These are phyloP conservation scores for Leccinum solheimii DNA, from an alignment of 1,284 basidiomycete genomes.

Conservation along the genomic window DNA sequence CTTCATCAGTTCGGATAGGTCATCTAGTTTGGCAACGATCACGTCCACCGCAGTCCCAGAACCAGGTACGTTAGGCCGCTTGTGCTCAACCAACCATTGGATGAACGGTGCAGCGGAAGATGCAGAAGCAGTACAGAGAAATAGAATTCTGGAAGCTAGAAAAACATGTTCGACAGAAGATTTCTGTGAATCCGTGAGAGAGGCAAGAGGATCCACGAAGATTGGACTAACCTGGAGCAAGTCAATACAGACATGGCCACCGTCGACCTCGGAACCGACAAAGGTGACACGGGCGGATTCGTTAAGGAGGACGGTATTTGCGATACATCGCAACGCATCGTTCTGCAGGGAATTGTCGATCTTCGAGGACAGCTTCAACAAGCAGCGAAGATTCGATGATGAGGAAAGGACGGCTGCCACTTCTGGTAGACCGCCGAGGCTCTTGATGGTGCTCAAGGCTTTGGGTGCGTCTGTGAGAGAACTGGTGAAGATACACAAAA, in stretches of 20 bases:
- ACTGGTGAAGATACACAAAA: neutral
- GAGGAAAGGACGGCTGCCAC: constrained; percentile 67
- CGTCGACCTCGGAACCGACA: constrained; percentile 57
- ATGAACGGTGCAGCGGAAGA: constrained; percentile 48
- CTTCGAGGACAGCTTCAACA: constrained; percentile 59
- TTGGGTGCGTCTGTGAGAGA: constrained; percentile 52
- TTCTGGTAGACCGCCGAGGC: constrained; percentile 67
- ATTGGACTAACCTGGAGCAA: constrained; percentile 57
- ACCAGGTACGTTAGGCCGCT: constrained; percentile 43
- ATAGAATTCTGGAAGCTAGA: constrained; percentile 73
- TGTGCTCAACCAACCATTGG: constrained; percentile 58
- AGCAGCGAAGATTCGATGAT: constrained; percentile 50
- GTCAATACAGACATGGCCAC: constrained; percentile 55
- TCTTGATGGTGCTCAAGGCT: constrained; percentile 74
- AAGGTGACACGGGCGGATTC: constrained; percentile 61
- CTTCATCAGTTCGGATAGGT: constrained; percentile 46
- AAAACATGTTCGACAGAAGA: constrained; percentile 64
- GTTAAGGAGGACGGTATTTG: constrained; percentile 72
- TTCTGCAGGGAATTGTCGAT: constrained; percentile 41
- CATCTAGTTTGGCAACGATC: constrained; percentile 59
- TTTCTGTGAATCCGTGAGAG: constrained; percentile 48
- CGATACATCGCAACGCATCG: constrained; percentile 73
- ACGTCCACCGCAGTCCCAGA: constrained; percentile 57
- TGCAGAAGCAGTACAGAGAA: constrained; percentile 62
- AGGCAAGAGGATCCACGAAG: neutral